Evolutionary conservation across 306 rosid genomes (phyloP).

Genomic region (Benincasa hispida): DNA sequence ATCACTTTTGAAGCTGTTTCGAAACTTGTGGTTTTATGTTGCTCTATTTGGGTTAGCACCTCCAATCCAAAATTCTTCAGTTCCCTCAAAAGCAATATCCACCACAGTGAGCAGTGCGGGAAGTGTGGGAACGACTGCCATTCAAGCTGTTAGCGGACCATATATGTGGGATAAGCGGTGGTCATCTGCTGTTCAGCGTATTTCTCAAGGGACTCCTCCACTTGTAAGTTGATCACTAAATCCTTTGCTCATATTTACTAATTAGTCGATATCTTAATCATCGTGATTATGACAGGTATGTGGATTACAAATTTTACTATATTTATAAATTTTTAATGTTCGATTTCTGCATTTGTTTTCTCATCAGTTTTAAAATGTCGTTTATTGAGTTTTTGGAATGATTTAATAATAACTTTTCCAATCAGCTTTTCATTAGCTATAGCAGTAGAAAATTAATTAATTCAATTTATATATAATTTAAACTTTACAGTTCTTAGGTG

Average conservation of each 20-base stretch:
- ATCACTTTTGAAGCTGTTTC: constrained; percentile 78
- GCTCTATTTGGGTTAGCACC: constrained; percentile 98
- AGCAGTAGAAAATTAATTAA: background rate
- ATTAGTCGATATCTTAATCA: too few relatives aligned
- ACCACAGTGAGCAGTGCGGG: constrained; percentile 64
- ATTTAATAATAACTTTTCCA: too few relatives aligned
- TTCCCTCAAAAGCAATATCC: constrained; percentile 54
- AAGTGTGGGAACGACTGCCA: constrained; percentile 62
- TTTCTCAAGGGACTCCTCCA: constrained; percentile 97
- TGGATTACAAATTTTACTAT: too few relatives aligned
- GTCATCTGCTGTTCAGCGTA: constrained; percentile 74
- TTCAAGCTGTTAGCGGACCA: constrained; percentile 91
- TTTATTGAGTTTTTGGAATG: background rate
- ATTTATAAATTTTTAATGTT: too few relatives aligned
- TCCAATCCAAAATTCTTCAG: constrained; percentile 53
- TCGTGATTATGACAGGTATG: too few relatives aligned
- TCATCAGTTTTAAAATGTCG: too few relatives aligned
- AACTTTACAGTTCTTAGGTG: too few relatives aligned
- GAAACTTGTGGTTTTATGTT: constrained; percentile 94
- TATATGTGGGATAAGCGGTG: constrained; percentile 88
- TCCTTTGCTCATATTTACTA: background rate
- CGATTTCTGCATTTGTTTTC: too few relatives aligned
- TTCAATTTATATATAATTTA: background rate
- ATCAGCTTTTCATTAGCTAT: background rate
- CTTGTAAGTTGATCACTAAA: constrained; percentile 50